Base-by-base conservation (phyloP, 345 rosid species). In the Sisymbrium irio region DNA sequence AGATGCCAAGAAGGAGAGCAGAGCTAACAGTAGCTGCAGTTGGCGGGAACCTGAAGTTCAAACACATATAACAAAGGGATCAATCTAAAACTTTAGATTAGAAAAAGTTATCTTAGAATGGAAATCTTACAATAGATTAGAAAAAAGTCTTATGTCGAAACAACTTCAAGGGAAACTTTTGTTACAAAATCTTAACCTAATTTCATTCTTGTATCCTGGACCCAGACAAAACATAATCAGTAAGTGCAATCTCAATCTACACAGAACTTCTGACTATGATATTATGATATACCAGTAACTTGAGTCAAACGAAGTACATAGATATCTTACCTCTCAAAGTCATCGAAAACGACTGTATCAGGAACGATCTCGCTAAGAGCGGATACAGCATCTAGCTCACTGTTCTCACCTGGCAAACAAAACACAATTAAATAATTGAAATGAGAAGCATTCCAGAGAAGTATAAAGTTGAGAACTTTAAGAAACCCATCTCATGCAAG, bases 21-120 rank as follows among this genome's bases (percentile, higher is more conserved):
- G 98, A 94, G 91, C 97, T 94, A 78, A 91, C 96, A 15, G 98
- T 91, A 50, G 93, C 98, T 39, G 97, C 98, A 64, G 96, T 92
- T 69, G 97, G 96, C 32, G 97, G 96, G 72, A 95, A 95, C 85
- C 97, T 94, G 72, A 19, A 60, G 22, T 14, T 42, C 28, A 74
- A 17, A 33, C 4, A 56, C 3, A 17, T 17, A 61, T 4, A 51
- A 54, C 12, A 49, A 60, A 20, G 8, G 51, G 15, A 51, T n/a
- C 45, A 40, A 44, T 56, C 19, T 9, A 14, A 22, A 22, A 22
- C 1, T 22, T 22, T 22, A 22, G 1, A 1, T 22, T 22, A 22
- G 25, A 22, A 1, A 22, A 22, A 22, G 25, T 22, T 22, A 22
- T 22, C 25, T 22, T 22, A 22, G 25, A 22, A 22, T 3, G 25